Evolutionary conservation across 2,329 filamentous ascomycete species (phyloP).

Genomic region (Ophiosphaerella narmari): DNA sequence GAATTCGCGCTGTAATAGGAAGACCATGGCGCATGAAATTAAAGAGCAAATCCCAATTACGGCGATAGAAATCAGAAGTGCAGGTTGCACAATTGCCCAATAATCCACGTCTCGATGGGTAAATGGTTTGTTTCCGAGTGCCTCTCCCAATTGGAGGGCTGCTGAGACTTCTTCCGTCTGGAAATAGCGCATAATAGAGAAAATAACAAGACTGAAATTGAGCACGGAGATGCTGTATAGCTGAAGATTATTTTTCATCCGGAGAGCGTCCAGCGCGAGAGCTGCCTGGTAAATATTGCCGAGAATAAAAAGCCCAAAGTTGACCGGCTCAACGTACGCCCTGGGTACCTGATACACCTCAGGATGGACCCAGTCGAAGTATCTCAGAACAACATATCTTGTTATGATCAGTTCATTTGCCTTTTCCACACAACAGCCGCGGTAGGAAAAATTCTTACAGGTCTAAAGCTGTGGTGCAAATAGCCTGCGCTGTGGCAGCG

Average conservation of each 20-base stretch:
- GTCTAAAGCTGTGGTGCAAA: not conserved
- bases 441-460: not conserved
- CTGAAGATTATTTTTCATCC: conserved; percentile 31
- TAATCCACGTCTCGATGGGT: conserved; percentile 13
- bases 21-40: conserved; percentile 4
- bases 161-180: conserved; percentile 8
- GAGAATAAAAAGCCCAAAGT: conserved; percentile 17
- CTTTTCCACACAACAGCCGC: not conserved
- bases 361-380: conserved; percentile 22
- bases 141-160: not conserved
- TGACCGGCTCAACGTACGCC: conserved; percentile 20
- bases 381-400: conserved; percentile 14
- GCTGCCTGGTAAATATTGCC: conserved; percentile 25
- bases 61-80: conserved; percentile 4
- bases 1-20: conserved; percentile 17
- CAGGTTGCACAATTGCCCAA: conserved; percentile 9
- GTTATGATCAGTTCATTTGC: not conserved
- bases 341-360: conserved; percentile 23
- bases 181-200: conserved; percentile 23
- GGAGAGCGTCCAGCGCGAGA: conserved; percentile 29
- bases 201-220: conserved; percentile 22
- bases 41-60: conserved; percentile 7
- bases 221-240: conserved; percentile 23
- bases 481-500: not conserved
- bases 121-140: conserved; percentile 11